Conservation (phyloP, 257 asterid genomes). For the Parsonsia alboflavescens region DNA sequence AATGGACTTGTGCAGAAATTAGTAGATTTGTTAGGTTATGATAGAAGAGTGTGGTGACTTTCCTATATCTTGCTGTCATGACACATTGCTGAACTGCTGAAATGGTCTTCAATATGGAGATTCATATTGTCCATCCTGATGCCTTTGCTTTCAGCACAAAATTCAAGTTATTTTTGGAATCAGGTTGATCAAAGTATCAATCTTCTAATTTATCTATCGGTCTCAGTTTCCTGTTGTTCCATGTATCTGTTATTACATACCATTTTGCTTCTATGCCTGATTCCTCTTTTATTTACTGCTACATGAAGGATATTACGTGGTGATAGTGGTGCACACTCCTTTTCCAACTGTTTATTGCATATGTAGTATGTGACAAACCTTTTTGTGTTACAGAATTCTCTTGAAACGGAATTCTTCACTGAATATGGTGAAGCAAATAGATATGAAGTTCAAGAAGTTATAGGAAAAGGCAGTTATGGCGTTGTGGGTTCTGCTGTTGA, state of each 20-base stretch:
- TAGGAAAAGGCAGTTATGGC: slow-evolving; percentile 97
- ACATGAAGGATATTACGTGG: neutral
- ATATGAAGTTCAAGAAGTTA: slow-evolving; percentile 89
- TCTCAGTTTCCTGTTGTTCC: neutral
- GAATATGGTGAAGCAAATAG: slow-evolving; percentile 96
- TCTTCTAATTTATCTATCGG: neutral
- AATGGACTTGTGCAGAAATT: neutral
- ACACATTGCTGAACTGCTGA: neutral
- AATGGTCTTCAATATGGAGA: neutral
- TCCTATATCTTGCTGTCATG: neutral
- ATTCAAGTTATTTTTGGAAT: neutral
- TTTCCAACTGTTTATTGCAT: neutral
- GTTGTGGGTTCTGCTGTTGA: slow-evolving; percentile 89
- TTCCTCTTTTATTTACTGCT: neutral
- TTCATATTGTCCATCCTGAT: neutral
- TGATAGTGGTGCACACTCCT: neutral
- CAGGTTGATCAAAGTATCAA: neutral
- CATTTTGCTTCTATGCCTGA: neutral
- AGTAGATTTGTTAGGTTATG: neutral
- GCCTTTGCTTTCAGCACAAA: neutral
- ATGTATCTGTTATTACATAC: neutral
- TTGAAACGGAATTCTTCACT: slow-evolving; percentile 81
- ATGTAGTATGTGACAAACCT: slow-evolving; percentile 7
- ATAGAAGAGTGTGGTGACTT: neutral
- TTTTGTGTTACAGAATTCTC: slow-evolving; percentile 41